These are phyloP conservation scores for Pseudogymnoascus pannorum DNA, from an alignment of 2,329 filamentous ascomycete genomes.

Conservation along the genomic window DNA sequence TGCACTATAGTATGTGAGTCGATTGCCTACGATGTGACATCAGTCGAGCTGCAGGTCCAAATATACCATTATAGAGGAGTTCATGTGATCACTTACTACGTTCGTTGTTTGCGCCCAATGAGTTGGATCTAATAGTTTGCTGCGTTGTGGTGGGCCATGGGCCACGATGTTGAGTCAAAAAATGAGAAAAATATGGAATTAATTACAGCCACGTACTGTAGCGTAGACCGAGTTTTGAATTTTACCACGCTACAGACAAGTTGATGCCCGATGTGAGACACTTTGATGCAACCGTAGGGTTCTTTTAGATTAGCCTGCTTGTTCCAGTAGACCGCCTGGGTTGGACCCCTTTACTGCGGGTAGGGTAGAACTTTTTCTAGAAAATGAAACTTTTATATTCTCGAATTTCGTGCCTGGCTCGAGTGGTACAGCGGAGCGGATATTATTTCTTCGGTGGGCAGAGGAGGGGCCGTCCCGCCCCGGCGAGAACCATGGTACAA, in stretches of 20 bases:
- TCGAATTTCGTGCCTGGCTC: neutral
- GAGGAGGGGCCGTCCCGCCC: neutral
- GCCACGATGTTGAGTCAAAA: neutral
- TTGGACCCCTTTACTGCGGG: conserved; percentile 2
- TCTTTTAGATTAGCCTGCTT: neutral
- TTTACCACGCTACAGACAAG: conserved; percentile 2
- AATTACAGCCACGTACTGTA: conserved; percentile 1
- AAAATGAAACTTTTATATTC: conserved; percentile 5
- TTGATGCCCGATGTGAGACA: conserved; percentile 5
- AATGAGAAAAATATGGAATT: conserved; percentile 7
- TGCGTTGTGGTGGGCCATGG: neutral
- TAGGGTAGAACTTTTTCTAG: neutral
- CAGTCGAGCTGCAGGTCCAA: neutral
- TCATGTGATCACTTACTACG: neutral
- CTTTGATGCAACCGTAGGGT: neutral
- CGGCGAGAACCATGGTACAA: neutral
- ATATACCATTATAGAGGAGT: neutral
- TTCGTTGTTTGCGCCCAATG: neutral
- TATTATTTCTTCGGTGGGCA: neutral
- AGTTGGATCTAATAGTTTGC: neutral
- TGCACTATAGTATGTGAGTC: neutral
- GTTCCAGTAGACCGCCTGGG: neutral
- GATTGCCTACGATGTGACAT: neutral
- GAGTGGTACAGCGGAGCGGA: neutral
- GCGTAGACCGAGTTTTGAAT: neutral